Evolutionary conservation across 2,329 filamentous ascomycete genomes (phyloP).

Genomic region (Colletotrichum tamarilloi): DNA sequence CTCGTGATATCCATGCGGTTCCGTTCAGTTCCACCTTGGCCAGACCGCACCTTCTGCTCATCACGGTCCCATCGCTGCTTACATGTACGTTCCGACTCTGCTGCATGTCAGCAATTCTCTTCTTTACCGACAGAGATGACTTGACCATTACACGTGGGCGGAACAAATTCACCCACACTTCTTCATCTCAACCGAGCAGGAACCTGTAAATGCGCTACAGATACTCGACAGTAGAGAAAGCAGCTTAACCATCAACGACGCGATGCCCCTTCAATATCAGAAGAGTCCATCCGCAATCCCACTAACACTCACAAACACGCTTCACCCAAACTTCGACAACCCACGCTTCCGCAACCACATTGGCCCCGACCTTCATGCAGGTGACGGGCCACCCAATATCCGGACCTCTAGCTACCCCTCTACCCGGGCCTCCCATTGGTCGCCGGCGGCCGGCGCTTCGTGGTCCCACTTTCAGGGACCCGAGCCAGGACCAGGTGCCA

Average conservation of each 20-base stretch:
- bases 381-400: conserved; percentile 24
- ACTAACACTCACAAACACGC: not conserved
- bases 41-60: conserved; percentile 6
- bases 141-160: not conserved
- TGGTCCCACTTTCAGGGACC: conserved; percentile 13
- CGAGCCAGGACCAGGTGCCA: conserved; percentile 1
- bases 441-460: conserved; percentile 27
- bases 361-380: conserved; percentile 24
- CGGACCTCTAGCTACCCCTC: conserved; percentile 10
- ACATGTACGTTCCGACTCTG: conserved; percentile 1
- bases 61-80: conserved; percentile 27
- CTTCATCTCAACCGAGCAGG: not conserved
- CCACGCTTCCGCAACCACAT: conserved; percentile 24
- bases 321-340: not conserved
- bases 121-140: not conserved
- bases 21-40: not conserved
- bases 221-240: not conserved
- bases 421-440: conserved; percentile 20
- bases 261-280: not conserved
- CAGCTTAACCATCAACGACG: not conserved
- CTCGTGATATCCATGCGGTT: conserved; percentile 4
- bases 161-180: not conserved
- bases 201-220: no score
- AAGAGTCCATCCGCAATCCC: not conserved
- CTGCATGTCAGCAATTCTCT: conserved; percentile 16